Conservation (phyloP, 345 rosid species). For the Melastoma malabathricum region DNA sequence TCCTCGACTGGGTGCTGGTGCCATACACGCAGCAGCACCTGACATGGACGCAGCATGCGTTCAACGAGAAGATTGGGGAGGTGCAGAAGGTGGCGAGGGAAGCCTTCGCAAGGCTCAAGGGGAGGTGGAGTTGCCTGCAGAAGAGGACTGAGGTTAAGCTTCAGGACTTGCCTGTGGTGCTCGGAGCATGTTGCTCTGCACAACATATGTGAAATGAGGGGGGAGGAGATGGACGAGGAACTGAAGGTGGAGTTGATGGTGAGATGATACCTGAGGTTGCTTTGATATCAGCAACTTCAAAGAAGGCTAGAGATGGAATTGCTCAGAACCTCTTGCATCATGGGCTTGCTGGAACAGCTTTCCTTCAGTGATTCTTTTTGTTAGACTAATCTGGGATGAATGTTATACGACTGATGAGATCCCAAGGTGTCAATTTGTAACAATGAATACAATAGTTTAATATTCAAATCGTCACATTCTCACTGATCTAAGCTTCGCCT, state of each 20-base stretch:
- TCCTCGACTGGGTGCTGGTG: slow-evolving; percentile 17
- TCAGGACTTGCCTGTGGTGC: slow-evolving; percentile 15
- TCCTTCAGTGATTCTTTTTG: slow-evolving; percentile 4
- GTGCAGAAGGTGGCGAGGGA: slow-evolving; percentile 13
- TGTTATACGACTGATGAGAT: too few relatives aligned
- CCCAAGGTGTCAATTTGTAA: too few relatives aligned
- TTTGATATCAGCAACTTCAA: slow-evolving; percentile 6
- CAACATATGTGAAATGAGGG: slow-evolving; percentile 13
- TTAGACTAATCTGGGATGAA: too few relatives aligned
- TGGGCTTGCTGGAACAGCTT: slow-evolving; percentile 15
- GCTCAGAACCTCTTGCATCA: slow-evolving; percentile 20
- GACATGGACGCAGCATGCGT: slow-evolving; percentile 18
- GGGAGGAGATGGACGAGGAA: slow-evolving; percentile 10
- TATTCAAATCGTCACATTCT: too few relatives aligned
- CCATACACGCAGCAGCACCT: slow-evolving; percentile 15
- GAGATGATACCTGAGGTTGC: slow-evolving; percentile 16
- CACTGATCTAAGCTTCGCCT: too few relatives aligned
- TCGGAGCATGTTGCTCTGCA: slow-evolving; percentile 17
- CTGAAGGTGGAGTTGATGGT: slow-evolving; percentile 11
- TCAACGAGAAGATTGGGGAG: slow-evolving; percentile 17
- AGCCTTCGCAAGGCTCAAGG: slow-evolving; percentile 12
- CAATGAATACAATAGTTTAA: too few relatives aligned
- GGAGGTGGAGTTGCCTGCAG: slow-evolving; percentile 18
- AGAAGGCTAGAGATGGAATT: slow-evolving; percentile 15
- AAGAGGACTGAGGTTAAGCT: slow-evolving; percentile 15